A percentile compares a stretch with the other conserved stretches of the same genome.
Conservation (phyloP, 768 basidiomycete genomes). For the Antrodiella citrinella region DNA sequence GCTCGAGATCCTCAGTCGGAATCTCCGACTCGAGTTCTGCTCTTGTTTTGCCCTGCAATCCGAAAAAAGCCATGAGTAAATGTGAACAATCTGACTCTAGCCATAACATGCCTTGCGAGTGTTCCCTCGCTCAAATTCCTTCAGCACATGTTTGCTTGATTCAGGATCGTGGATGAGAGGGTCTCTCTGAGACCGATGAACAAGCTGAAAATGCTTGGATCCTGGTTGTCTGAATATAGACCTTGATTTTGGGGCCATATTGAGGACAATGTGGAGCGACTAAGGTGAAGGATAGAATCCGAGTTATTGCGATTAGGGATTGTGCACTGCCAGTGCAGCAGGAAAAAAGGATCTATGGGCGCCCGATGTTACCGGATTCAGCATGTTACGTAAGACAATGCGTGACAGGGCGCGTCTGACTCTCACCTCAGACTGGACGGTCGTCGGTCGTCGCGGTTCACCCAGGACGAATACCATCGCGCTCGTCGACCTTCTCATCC, state of each 20-base stretch:
- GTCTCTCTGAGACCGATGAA: constrained; percentile 92
- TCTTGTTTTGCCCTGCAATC: constrained; percentile 64
- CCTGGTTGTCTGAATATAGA: constrained; percentile 89
- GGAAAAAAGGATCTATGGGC: neutral
- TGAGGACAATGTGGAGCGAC: neutral
- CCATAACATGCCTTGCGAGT: constrained; percentile 44
- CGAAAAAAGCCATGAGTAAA: neutral
- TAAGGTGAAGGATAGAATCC: neutral
- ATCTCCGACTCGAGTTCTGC: constrained; percentile 67
- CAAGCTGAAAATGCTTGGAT: constrained; percentile 91
- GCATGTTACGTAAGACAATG: too few relatives aligned
- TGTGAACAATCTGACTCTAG: neutral
- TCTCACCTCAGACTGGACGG: too few relatives aligned
- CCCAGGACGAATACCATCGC: neutral
- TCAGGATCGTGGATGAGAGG: constrained; percentile 92
- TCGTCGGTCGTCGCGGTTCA: neutral
- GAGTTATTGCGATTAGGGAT: neutral
- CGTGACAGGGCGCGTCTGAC: neutral
- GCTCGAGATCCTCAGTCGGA: constrained; percentile 38
- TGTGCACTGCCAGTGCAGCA: too few relatives aligned
- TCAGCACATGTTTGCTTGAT: constrained; percentile 83
- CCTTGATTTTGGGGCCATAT: constrained; percentile 54
- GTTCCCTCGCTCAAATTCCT: constrained; percentile 69
- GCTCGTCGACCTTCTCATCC: neutral
- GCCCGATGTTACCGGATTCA: neutral